These are phyloP conservation scores for Brettanomyces sp. DNA, from an alignment of 805 yeast species.

Conservation along the genomic window DNA sequence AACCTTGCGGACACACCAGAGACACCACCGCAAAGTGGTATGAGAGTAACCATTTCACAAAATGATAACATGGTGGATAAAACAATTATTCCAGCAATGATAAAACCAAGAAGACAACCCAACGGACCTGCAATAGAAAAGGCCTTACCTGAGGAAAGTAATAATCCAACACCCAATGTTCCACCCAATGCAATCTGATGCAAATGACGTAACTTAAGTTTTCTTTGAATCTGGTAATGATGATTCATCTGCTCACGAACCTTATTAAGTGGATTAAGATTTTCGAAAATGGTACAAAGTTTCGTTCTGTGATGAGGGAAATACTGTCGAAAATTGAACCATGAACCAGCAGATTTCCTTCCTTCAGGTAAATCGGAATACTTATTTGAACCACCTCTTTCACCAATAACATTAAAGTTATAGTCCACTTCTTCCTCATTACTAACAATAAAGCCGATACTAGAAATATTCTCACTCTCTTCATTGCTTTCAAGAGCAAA, in stretches of 20 bases:
- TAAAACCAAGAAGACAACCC: slow-evolving; percentile 62
- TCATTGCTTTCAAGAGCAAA: slow-evolving; percentile 3
- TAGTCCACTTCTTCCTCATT: slow-evolving; percentile 23
- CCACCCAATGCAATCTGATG: slow-evolving; percentile 78
- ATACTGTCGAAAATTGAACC: background rate
- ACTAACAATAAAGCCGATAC: slow-evolving; percentile 21
- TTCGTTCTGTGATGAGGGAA: background rate
- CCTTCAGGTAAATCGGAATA: background rate
- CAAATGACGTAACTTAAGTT: slow-evolving; percentile 54
- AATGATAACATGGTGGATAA: slow-evolving; percentile 62
- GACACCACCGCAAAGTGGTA: slow-evolving; percentile 73
- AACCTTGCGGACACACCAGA: slow-evolving; percentile 67
- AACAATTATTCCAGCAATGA: slow-evolving; percentile 56
- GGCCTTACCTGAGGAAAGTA: slow-evolving; percentile 64
- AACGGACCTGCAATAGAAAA: slow-evolving; percentile 68
- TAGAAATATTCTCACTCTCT: background rate
- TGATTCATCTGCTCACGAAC: slow-evolving; percentile 10
- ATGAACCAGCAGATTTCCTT: background rate
- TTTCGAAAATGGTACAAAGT: background rate
- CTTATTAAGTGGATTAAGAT: slow-evolving; percentile 6
- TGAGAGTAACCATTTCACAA: slow-evolving; percentile 74
- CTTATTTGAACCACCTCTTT: background rate
- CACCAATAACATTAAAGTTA: slow-evolving; percentile 15
- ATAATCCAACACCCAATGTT: slow-evolving; percentile 68
- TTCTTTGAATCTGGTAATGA: slow-evolving; percentile 39